Percentiles rank a stretch among this genome's conserved stretches.
Evolutionary conservation across 805 yeast genomes (phyloP).

Genomic region (Wickerhamomyces pijperi): DNA sequence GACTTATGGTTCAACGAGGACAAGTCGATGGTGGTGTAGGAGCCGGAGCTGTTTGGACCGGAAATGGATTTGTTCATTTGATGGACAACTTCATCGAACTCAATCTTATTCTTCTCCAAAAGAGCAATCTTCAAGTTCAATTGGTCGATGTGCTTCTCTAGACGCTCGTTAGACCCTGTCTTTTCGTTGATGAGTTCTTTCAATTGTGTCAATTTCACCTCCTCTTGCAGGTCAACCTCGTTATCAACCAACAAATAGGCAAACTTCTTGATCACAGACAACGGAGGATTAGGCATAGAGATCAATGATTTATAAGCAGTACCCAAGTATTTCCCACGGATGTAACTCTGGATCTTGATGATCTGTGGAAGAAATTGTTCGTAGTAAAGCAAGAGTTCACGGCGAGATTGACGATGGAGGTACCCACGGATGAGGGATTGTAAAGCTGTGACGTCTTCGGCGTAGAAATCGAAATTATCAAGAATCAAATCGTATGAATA

Average conservation of each 20-base stretch:
- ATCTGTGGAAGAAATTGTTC: slow-evolving; percentile 43
- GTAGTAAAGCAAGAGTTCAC: slow-evolving; percentile 35
- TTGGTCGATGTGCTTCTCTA: slow-evolving; percentile 67
- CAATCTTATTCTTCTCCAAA: slow-evolving; percentile 67
- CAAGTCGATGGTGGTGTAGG: slow-evolving; percentile 12
- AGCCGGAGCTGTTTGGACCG: slow-evolving; percentile 16
- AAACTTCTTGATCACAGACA: slow-evolving; percentile 66
- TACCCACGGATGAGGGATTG: slow-evolving; percentile 49
- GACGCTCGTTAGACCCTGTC: slow-evolving; percentile 56
- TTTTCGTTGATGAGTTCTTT: slow-evolving; percentile 61
- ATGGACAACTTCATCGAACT: slow-evolving; percentile 54
- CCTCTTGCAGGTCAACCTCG: slow-evolving; percentile 66
- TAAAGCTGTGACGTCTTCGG: slow-evolving; percentile 28
- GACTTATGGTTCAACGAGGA: slow-evolving; percentile 21
- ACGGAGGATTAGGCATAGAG: slow-evolving; percentile 62
- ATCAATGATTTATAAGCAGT: slow-evolving; percentile 66
- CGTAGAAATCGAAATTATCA: slow-evolving; percentile 40
- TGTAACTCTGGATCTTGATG: slow-evolving; percentile 60
- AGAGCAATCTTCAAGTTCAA: slow-evolving; percentile 70
- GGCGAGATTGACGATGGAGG: slow-evolving; percentile 25
- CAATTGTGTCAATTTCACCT: slow-evolving; percentile 51
- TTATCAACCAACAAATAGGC: slow-evolving; percentile 64
- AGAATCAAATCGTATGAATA: slow-evolving; percentile 41
- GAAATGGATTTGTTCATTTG: slow-evolving; percentile 24
- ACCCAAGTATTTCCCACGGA: slow-evolving; percentile 58